Evolutionary conservation across 2,329 filamentous ascomycete genomes (phyloP).

Genomic region (Colletotrichum sp.): DNA sequence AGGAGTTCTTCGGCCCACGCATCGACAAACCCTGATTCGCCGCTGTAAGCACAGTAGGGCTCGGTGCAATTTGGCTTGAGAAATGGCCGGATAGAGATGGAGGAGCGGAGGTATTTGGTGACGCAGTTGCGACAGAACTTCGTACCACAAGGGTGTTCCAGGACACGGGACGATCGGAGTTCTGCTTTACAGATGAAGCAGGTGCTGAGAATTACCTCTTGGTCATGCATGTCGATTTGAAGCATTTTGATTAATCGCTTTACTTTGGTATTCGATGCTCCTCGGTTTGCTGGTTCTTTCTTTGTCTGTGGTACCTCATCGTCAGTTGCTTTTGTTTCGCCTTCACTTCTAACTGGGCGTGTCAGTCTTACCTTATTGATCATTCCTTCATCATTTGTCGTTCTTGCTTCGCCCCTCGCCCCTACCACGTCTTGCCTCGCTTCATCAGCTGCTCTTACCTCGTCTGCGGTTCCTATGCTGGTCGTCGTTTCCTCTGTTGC

Average conservation of each 20-base stretch:
- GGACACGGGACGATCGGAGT: neutral
- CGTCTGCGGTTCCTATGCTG: fast-evolving
- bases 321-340: neutral
- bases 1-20: neutral
- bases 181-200: neutral
- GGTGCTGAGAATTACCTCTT: neutral
- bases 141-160: neutral
- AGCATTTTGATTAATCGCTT: neutral
- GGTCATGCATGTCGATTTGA: neutral
- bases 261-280: neutral
- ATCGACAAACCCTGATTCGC: neutral
- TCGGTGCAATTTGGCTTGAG: neutral
- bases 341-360: neutral
- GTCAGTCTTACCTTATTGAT: neutral
- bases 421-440: neutral
- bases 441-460: neutral
- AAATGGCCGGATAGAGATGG: neutral
- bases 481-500: neutral
- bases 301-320: neutral
- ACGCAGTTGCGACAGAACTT: neutral
- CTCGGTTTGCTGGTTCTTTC: neutral
- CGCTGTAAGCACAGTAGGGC: neutral
- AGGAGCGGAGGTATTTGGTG: neutral
- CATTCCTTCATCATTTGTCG: neutral
- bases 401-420: neutral